phyloP scores from a whole-genome alignment of 371 early-diverging fungal species.

The Gilbertella persicaria region DNA sequence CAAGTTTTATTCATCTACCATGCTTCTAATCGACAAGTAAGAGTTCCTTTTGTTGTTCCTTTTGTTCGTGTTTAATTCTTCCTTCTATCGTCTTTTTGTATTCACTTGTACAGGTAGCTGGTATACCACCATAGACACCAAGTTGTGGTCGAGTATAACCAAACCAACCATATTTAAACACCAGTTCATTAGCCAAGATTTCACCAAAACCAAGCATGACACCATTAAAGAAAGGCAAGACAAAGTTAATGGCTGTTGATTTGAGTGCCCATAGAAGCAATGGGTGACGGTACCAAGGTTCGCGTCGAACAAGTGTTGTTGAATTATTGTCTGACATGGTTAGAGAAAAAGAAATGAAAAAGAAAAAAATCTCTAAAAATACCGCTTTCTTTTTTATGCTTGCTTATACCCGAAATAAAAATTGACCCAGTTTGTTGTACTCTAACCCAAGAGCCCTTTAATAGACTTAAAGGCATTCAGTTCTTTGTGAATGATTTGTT shows the following conservation, averaged over 20 bases:
- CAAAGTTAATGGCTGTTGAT: conserved; percentile 61
- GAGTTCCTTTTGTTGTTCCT: conserved; percentile 20
- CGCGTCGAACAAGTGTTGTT: conserved; percentile 24
- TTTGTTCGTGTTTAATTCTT: conserved; percentile 29
- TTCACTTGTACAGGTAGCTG: conserved; percentile 41
- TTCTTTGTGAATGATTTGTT: no score
- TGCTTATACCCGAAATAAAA: no score
- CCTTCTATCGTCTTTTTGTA: conserved; percentile 37
- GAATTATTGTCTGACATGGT: conserved; percentile 1
- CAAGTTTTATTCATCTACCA: background rate
- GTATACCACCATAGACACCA: conserved; percentile 30
- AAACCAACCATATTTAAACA: conserved; percentile 79
- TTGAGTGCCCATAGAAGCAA: conserved; percentile 42
- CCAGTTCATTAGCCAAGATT: conserved; percentile 78
- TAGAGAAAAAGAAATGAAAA: background rate
- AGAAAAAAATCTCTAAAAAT: background rate
- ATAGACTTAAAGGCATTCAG: no score
- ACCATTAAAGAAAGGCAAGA: conserved; percentile 78
- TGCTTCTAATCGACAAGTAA: background rate
- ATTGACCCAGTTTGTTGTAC: no score
- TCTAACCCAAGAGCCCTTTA: no score
- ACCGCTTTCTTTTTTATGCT: no score
- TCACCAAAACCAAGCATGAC: conserved; percentile 85
- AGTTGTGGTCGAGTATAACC: conserved; percentile 38
- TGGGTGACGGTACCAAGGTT: conserved; percentile 53